These are phyloP conservation scores for Pichia cabralensis DNA, from an alignment of 805 yeast genomes.

Conservation along the genomic window DNA sequence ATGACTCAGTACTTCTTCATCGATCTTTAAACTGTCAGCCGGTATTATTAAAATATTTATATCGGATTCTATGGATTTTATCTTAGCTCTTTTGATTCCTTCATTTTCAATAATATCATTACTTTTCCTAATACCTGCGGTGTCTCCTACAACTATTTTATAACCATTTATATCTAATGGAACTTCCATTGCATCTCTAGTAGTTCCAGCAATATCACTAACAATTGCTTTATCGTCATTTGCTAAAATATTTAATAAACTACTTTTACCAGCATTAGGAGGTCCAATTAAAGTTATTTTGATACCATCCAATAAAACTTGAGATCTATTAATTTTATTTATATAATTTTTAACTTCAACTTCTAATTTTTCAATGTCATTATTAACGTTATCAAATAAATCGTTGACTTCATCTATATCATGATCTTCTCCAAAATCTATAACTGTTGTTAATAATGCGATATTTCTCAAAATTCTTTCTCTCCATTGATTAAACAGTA, in stretches of 20 bases:
- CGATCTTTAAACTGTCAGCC: conserved; percentile 23
- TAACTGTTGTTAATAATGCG: conserved; percentile 75
- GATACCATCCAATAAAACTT: conserved; percentile 63
- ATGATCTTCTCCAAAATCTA: conserved; percentile 93
- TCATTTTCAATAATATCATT: conserved; percentile 40
- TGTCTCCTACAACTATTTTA: conserved; percentile 78
- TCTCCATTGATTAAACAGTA: conserved; percentile 58
- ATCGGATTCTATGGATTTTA: conserved; percentile 52
- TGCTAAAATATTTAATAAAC: conserved; percentile 67
- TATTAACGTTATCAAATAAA: conserved; percentile 41
- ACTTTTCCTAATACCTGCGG: conserved; percentile 74
- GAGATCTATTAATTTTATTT: conserved; percentile 42
- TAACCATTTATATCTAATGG: conserved; percentile 76
- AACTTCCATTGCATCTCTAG: conserved; percentile 79
- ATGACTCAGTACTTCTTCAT: conserved; percentile 31
- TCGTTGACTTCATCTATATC: conserved; percentile 57
- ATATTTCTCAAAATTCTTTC: conserved; percentile 48
- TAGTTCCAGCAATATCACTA: conserved; percentile 86
- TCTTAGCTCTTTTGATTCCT: conserved; percentile 73
- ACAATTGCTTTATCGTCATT: conserved; percentile 83
- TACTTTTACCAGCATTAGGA: conserved; percentile 95
- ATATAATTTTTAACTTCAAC: conserved; percentile 36
- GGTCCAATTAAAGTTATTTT: conserved; percentile 72
- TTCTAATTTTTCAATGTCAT: conserved; percentile 32
- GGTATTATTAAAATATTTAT: conserved; percentile 60